Evolutionary conservation across 805 yeast species (phyloP), one percentile per base, ranked within the genome.

Genomic region (Pichia heedii): DNA sequence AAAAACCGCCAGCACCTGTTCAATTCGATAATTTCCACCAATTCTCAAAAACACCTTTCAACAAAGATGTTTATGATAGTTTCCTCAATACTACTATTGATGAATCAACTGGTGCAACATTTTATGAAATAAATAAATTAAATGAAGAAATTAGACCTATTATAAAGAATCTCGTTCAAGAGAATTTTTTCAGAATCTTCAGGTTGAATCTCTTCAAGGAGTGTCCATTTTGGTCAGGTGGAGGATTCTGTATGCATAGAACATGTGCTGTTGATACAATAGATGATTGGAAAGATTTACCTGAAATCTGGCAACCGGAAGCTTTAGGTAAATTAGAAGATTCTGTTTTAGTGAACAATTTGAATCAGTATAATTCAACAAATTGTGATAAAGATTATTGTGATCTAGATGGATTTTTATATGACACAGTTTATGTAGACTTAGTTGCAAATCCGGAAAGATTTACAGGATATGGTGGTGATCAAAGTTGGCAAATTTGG

Each of bases 381-480:
- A 42, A 37, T 16, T 40, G 22, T 9, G 46, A 47, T n/a, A 57
- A 57, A 37, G 85, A 81, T 54, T 84, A 82, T 65, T 79, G 85
- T 56, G 84, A 80, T 57, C 64, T 80, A 33, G 85, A 79, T 54
- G 51, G 45, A 1, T 71, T 74, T 37, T 76, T 73, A 51, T 77
- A 77, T 53, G 74, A 79, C 47, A 79, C 88, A 43, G 96, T 87
- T 1, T 81, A 82, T 54, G 95, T 93, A 24, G 87, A 89, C 55
- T 71, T 93, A 44, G 70, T 81, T 19, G 85, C 84, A 43, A 94
- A 94, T 57, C 96, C 96, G 1, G 99, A 93, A 63, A 71, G 97
- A 55, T 93, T 85, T 66, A 94, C 98, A 0, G 98, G 98, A 0
- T 93, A 93, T 57, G 84, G 88, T 27, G 98, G 98, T 26, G 78